Base-by-base conservation (phyloP, 2,329 filamentous ascomycete genomes). In the Venturia asperata region DNA sequence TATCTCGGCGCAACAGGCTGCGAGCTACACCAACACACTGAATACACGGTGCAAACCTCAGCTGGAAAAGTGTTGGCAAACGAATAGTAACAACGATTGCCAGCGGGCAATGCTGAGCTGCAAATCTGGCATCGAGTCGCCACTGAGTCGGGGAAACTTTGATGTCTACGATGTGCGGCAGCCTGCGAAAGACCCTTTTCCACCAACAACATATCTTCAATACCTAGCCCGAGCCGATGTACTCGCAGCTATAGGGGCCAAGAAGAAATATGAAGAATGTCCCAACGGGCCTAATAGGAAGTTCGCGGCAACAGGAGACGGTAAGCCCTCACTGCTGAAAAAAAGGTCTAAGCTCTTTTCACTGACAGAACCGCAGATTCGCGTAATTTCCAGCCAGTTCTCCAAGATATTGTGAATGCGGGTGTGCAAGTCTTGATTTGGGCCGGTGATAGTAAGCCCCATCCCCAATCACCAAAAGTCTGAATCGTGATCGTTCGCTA, bases 361-460 rank as follows among this genome's bases (percentile, higher is more conserved):
- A 1, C 64, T 67, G 5, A 81, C 76, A 1, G 79, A 79, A 21
- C 79, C 79, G 21, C 80, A 77, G 76, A 76, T 62, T 70, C 77
- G 19, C 77, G 79, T 19, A 80, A 79, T 30, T 80, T 81, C 69
- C 71, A 82, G 17, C 68, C 73, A 2, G 74, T 74, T 0, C 72
- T 84, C 11, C 77, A 77, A 0, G 70, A 74, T 1, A 77, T 84
- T 2, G 77, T 83, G 21, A 73, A 79, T 67, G 77, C 77, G 9
- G 80, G 80, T 1, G 77, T 84, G 41, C 76, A 75, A 27, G 79
- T 81, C 0, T 69, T 84, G 2, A 73, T 84, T 55, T 85, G 81
- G 81, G 81, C 82, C 0, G 83, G 83, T 42, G 83, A 85, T 30
- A 24, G 62, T 63, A 52, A 49, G 62, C 64, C 52, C 15, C 24